Evolutionary conservation across 768 basidiomycete genomes (phyloP).

Genomic region (Tulasnella calospora): DNA sequence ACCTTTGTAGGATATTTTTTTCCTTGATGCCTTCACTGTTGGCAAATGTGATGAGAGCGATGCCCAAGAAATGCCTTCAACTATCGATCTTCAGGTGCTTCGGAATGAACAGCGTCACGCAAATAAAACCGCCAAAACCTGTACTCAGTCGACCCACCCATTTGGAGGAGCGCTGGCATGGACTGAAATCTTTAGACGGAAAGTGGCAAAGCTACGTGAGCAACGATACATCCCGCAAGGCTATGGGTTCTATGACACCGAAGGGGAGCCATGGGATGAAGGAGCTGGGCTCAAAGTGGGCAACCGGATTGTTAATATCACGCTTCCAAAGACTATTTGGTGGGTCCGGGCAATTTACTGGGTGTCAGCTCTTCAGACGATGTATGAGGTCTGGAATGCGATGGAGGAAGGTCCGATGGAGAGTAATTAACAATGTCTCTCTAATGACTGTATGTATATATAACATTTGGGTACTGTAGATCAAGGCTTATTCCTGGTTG

Average conservation of each 20-base stretch:
- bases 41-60: too few species aligned
- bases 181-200: neutral
- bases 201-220: neutral
- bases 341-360: neutral
- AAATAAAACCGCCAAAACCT: neutral
- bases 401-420: too few species aligned
- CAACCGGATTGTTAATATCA: neutral
- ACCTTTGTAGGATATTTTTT: too few species aligned
- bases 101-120: neutral
- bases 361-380: neutral
- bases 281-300: neutral
- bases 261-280: neutral
- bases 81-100: neutral
- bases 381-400: neutral
- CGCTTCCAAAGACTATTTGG: neutral
- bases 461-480: too few species aligned
- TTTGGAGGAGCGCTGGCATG: neutral
- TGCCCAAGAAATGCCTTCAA: too few species aligned
- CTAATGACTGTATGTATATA: too few species aligned
- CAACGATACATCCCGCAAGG: neutral
- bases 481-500: too few species aligned
- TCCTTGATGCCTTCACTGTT: too few species aligned
- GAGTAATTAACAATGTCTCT: too few species aligned
- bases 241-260: neutral
- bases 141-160: neutral